These are phyloP conservation scores for Pichia norvegensis DNA, from an alignment of 1,139 yeast genomes.

Conservation along the genomic window DNA sequence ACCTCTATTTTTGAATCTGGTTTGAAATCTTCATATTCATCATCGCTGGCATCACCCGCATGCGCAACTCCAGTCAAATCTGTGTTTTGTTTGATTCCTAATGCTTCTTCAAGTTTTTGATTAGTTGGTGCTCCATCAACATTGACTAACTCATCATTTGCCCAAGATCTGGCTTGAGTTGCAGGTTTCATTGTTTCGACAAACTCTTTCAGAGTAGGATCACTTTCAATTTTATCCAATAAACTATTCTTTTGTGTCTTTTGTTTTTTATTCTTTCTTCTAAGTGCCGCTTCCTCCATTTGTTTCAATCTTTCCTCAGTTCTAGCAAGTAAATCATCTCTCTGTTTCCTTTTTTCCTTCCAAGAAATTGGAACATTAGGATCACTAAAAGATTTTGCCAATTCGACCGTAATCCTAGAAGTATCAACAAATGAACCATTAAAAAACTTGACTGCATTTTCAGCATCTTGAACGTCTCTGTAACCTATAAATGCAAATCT, in stretches of 20 bases:
- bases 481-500: constrained; percentile 92
- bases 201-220: constrained; percentile 70
- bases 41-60: constrained; percentile 46
- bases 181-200: constrained; percentile 79
- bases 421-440: constrained; percentile 79
- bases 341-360: constrained; percentile 54
- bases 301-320: constrained; percentile 46
- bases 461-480: constrained; percentile 64
- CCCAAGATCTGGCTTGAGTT: constrained; percentile 60
- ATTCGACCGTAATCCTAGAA: constrained; percentile 63
- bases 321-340: constrained; percentile 44
- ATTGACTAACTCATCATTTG: constrained; percentile 58
- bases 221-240: constrained; percentile 51
- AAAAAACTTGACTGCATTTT: constrained; percentile 67
- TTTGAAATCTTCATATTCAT: constrained; percentile 52
- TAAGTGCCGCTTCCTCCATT: constrained; percentile 37
- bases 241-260: constrained; percentile 29
- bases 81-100: constrained; percentile 13
- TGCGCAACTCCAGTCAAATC: constrained; percentile 12
- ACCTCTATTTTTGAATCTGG: constrained; percentile 40
- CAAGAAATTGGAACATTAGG: constrained; percentile 70
- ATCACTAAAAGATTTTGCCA: constrained; percentile 82
- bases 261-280: constrained; percentile 16
- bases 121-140: constrained; percentile 42
- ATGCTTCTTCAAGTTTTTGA: constrained; percentile 19